Conservation (phyloP, 768 basidiomycete genomes). For the Lentinula lateritia region DNA sequence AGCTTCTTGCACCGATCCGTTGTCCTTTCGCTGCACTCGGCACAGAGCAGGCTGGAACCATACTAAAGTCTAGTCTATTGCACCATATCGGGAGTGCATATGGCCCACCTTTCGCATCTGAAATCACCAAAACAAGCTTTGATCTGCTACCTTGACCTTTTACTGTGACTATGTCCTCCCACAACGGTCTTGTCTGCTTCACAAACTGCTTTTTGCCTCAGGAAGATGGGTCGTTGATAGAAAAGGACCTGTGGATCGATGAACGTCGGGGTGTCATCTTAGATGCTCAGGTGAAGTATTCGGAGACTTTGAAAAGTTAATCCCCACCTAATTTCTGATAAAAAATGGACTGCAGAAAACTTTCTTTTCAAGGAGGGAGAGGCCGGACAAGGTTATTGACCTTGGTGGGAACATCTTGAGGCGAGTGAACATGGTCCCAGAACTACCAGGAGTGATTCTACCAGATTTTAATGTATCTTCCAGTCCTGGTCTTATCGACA, state of each 20-base stretch:
- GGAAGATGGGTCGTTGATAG: constrained; percentile 72
- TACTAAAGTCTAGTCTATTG: neutral
- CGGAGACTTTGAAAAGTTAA: neutral
- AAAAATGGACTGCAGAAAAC: constrained; percentile 42
- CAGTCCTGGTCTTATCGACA: constrained; percentile 83
- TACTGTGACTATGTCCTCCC: constrained; percentile 28
- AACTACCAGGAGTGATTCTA: constrained; percentile 8
- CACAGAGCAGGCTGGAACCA: neutral
- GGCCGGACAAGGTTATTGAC: constrained; percentile 63
- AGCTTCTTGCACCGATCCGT: neutral
- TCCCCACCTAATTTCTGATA: neutral
- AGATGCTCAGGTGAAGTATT: constrained; percentile 56
- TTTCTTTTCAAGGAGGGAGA: constrained; percentile 55
- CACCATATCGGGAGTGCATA: neutral
- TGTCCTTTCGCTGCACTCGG: neutral
- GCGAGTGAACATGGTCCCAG: constrained; percentile 21
- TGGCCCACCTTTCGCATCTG: neutral
- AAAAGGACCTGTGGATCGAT: constrained; percentile 82
- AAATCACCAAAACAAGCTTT: neutral
- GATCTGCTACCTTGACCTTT: neutral
- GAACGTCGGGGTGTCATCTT: constrained; percentile 66
- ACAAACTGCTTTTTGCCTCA: constrained; percentile 79
- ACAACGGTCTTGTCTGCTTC: constrained; percentile 75
- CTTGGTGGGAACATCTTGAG: constrained; percentile 75
- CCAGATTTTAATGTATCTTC: neutral